Base-by-base conservation (phyloP, 106 monocot genomes). In the Dactylorhiza incarnata region DNA sequence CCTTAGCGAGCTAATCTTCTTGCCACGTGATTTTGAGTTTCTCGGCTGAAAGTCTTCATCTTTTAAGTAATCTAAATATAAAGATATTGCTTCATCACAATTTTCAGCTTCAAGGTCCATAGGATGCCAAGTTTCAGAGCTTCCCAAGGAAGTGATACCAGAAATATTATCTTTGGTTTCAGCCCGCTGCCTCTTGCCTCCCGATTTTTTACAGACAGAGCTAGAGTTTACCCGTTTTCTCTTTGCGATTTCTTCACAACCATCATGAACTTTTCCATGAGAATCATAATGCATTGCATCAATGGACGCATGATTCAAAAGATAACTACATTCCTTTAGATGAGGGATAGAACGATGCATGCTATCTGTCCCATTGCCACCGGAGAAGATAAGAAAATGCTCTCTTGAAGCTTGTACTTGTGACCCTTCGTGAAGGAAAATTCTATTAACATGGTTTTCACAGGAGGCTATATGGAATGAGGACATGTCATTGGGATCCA, bases 51-150 rank as follows among this genome's bases (percentile, higher is more conserved):
- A n/a, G 8, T 26, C 46, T 48, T 22, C 43, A 22, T 52, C 49
- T 67, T 51, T n/a, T 47, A 8, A 23, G 37, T 37, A 2, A 59
- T 59, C 5, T 76, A 54, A 54, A 83, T 55, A 89, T 54, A 81
- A 58, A 48, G 50, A 16, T 49, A 86, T 73, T 16, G 86, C 79
- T 75, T 82, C 72, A 78, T 82, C 84, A 68, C 78, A 77, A 48
- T 80, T 84, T 68, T 79, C 80, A 53, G 71, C 80, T 45, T 79
- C 73, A 76, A 89, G 45, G 46, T 82, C 44, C 51, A 77, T 14
- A 68, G 77, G 77, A 56, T 82, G 46, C 86, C 86, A 89, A 76
- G 44, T 17, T 73, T 52, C 53, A 12, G 16, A n/a, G 11, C 29
- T 9, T 76, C 22, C 20, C 37, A 14, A 13, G 6, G 7, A 49